Percentiles rank a stretch among this genome's conserved stretches.
Conservation (phyloP, 495 filamentous ascomycete genomes). For the Xylaria curta region DNA sequence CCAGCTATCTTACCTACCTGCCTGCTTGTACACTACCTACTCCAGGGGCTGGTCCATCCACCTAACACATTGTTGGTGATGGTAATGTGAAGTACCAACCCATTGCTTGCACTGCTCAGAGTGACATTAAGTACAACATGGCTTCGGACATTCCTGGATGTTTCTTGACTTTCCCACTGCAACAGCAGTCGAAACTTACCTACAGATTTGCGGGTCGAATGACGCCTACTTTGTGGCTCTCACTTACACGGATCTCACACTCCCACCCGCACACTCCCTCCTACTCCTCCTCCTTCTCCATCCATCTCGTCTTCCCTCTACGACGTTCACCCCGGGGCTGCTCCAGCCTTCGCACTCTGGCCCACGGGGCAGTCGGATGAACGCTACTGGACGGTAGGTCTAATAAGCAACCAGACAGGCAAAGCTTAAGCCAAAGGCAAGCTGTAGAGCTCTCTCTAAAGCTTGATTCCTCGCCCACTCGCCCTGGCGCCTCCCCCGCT, state of each 20-base stretch:
- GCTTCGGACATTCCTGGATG: slow-evolving; percentile 10
- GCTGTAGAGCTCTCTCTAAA: slow-evolving; percentile 23
- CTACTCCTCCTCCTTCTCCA: slow-evolving; percentile 5
- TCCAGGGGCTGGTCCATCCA: slow-evolving; percentile 15
- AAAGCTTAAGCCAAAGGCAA: slow-evolving; percentile 25
- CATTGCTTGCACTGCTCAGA: slow-evolving; percentile 14
- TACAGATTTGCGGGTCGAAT: slow-evolving; percentile 28
- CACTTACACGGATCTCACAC: slow-evolving; percentile 23
- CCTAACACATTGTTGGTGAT: background rate
- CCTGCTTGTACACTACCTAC: slow-evolving; percentile 1
- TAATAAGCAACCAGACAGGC: slow-evolving; percentile 20
- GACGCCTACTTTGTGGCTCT: slow-evolving; percentile 24
- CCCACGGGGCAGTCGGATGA: slow-evolving; percentile 25
- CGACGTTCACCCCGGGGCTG: slow-evolving; percentile 29
- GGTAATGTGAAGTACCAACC: slow-evolving; percentile 21
- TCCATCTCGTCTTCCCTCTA: slow-evolving; percentile 4
- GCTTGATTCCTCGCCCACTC: slow-evolving; percentile 18
- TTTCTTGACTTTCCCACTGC: background rate
- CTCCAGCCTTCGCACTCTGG: slow-evolving; percentile 23
- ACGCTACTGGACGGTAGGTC: slow-evolving; percentile 22
- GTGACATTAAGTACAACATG: slow-evolving; percentile 19
- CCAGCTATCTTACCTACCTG: background rate
- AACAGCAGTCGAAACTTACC: slow-evolving; percentile 24
- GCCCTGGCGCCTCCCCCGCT: slow-evolving; percentile 17
- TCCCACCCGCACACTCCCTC: slow-evolving; percentile 20